Evolutionary conservation across 2,329 filamentous ascomycete genomes (phyloP), one percentile per base, ranked within the genome.

Genomic region (Metarhizium album): DNA sequence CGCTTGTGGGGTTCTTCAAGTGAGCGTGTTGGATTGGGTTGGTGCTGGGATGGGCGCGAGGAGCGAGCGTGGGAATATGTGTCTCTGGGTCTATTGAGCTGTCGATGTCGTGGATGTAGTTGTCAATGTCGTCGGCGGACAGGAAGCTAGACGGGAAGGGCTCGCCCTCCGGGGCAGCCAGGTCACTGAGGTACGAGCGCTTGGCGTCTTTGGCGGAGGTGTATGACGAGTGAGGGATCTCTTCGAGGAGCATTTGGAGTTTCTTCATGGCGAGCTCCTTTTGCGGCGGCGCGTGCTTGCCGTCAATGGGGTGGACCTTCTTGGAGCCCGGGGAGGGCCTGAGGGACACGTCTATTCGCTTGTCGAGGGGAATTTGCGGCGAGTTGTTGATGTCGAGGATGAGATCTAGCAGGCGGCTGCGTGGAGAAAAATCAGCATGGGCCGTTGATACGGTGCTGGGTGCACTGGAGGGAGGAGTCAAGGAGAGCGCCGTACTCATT

Each of bases 301-400:
- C 50, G 57, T 71, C 67, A 40, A 67, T 52, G 33, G 64, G 61
- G 20, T 67, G 58, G 42, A 53, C 55, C 9, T 57, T 61, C n/a
- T 67, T 67, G 23, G 66, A 55, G 50, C 74, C 70, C 16, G 72
- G 66, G 11, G 70, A 66, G 3, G 72, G 67, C 42, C 73, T 67
- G 7, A 78, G 65, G 47, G 72, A 74, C 52, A 96, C 71, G 61
- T 91, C 84, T 70, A 89, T 84, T 59, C 87, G 86, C 60, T 86
- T 81, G 52, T 84, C 77, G 27, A 81, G 73, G 11, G 88, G 82
- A 43, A 97, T 82, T 64, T 93, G 87, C 20, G 84, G 74, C 42
- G 82, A 86, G 48, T 87, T 82, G 70, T 98, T 98, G 70, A 96
- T 79, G 62, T 96, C 90, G 54, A 95, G 76, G 33, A 97, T 80